Base-by-base conservation (phyloP, 2,329 filamentous ascomycete genomes). In the Talaromyces sp. region DNA sequence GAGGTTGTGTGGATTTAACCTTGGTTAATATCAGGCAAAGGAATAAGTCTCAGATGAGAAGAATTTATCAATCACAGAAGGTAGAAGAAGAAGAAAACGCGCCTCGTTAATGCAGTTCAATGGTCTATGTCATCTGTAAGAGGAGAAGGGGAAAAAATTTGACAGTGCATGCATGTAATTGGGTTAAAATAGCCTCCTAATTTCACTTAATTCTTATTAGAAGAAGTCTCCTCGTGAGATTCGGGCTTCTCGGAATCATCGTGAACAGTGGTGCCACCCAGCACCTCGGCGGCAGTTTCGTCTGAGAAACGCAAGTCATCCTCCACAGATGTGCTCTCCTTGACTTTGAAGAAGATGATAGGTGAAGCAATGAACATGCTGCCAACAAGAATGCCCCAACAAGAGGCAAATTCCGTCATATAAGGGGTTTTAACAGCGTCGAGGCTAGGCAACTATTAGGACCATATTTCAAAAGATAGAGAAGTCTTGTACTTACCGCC, bases 291-390 rank as follows among this genome's bases (percentile, higher is more conserved):
- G 14, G 87, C 67, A 0, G 88, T 94, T 81, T 94, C 90, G 66
- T 96, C 91, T 17, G 88, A 90, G 71, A 91, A 92, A 68, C 86
- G 85, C 47, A 96, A 77, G 72, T 97, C 92, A 49, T 92, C 86
- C 72, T 93, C 90, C 4, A 96, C 65, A 1, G 82, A 71, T n/a
- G 90, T 84, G n/a, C 87, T 88, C 63, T 96, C 91, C 70, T 88
- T 82, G 70, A 97, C 88, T 76, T 87, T 88, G 65, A 85, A 75
- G 65, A 89, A 83, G 69, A 97, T 88, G 54, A 96, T 83, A 0
- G 92, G 92, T 0, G 87, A 80, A 4, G 91, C 92, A 55, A 93
- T 75, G 27, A 96, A 14, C 40, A 97, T 80, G 27, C 88, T 86
- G n/a, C 80, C 87, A 1, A 80, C 82, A 13, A 95, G 82, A 2